These are phyloP conservation scores for Gonium pectorale DNA, from an alignment of 139 green algal genomes.

Conservation along the genomic window DNA sequence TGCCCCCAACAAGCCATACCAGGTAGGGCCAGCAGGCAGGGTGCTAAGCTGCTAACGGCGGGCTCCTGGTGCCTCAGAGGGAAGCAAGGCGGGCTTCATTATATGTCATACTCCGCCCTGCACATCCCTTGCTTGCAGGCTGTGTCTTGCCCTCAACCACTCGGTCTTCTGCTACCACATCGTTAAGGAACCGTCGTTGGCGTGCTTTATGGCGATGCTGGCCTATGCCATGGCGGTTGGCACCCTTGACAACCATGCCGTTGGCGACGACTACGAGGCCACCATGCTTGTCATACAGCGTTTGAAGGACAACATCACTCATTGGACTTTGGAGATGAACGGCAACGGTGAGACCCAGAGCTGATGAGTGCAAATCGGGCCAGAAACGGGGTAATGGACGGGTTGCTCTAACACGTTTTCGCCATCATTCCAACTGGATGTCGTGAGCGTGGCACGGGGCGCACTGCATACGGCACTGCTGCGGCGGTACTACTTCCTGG, in stretches of 20 bases:
- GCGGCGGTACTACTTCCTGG: no score
- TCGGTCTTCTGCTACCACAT: constrained; percentile 99
- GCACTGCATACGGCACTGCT: no score
- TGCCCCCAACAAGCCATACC: constrained; percentile 97
- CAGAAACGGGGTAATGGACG: no score
- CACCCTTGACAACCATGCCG: constrained; percentile 97
- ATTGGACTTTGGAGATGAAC: constrained; percentile 99
- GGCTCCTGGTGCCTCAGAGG: no score
- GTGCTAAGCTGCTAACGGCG: no score
- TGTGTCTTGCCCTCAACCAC: constrained; percentile 98
- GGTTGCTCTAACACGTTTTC: no score
- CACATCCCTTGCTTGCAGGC: neutral
- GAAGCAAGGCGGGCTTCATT: neutral
- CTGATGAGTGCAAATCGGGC: no score
- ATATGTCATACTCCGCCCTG: neutral
- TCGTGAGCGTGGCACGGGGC: no score
- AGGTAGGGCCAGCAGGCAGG: no score
- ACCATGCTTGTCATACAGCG: constrained; percentile 99
- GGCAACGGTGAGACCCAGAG: constrained; percentile 48
- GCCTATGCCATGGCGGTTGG: constrained; percentile 99
- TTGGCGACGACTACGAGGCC: constrained; percentile 99
- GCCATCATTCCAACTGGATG: no score
- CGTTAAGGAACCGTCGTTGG: constrained; percentile 95
- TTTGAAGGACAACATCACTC: constrained; percentile 98
- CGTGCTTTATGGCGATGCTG: constrained; percentile 97